A percentile compares a stretch with the other conserved stretches of the same genome.
phyloP scores from a whole-genome alignment of 2,329 filamentous ascomycete genomes.

The Calycina herbarum region DNA sequence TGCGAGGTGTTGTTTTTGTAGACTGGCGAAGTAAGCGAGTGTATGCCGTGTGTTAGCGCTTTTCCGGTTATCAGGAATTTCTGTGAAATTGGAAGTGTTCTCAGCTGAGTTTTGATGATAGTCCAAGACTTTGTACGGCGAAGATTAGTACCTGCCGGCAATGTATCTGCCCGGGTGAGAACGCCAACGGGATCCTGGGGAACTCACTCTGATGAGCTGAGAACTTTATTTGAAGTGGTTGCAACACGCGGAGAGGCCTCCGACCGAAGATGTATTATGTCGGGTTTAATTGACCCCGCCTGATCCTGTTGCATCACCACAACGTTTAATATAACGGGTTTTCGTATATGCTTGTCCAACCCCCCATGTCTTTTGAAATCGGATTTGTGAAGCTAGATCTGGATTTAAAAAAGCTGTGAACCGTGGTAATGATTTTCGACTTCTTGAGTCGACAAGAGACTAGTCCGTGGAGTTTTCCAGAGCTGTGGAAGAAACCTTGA shows the following conservation, averaged over 20 bases:
- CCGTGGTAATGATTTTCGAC: neutral
- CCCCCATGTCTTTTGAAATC: neutral
- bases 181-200: neutral
- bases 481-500: neutral
- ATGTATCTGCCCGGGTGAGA: too few relatives aligned
- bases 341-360: neutral
- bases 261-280: neutral
- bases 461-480: neutral
- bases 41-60: neutral
- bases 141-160: neutral
- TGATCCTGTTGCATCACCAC: neutral
- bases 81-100: neutral
- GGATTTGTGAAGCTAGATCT: neutral
- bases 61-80: neutral
- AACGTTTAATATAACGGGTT: neutral
- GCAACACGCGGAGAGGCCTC: neutral
- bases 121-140: neutral
- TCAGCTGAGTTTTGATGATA: neutral
- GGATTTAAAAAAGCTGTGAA: neutral
- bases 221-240: neutral
- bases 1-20: too few relatives aligned
- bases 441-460: neutral
- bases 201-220: neutral
- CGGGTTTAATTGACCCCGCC: neutral
- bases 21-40: neutral